Evolutionary conservation across 805 yeast genomes (phyloP).

Genomic region (Kodamaea sagamina): DNA sequence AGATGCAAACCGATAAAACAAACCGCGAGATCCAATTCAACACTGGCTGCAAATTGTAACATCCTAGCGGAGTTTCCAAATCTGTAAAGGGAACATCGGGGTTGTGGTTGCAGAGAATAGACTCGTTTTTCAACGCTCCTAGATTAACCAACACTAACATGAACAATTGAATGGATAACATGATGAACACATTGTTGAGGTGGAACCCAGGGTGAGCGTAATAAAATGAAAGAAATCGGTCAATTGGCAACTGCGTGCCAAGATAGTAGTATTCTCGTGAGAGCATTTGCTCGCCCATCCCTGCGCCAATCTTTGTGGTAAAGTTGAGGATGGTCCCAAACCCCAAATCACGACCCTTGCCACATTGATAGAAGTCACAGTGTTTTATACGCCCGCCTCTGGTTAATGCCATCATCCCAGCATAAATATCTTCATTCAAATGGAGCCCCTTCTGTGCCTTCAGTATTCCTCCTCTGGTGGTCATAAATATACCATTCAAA

Average conservation of each 20-base stretch:
- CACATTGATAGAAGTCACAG: conserved; percentile 94
- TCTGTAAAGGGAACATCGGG: conserved; percentile 72
- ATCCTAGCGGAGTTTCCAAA: conserved; percentile 73
- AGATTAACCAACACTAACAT: conserved; percentile 77
- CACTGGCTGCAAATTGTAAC: conserved; percentile 85
- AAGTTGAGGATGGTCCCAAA: conserved; percentile 90
- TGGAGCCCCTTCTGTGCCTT: conserved; percentile 94
- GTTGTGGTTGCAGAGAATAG: conserved; percentile 67
- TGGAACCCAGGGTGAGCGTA: conserved; percentile 98
- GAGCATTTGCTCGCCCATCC: conserved; percentile 96
- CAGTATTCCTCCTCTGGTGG: conserved; percentile 93
- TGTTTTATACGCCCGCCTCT: conserved; percentile 95
- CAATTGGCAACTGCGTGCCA: conserved; percentile 87
- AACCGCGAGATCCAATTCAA: conserved; percentile 87
- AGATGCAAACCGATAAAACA: conserved; percentile 86
- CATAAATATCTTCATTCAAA: conserved; percentile 91
- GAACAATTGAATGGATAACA: conserved; percentile 83
- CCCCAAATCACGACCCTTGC: conserved; percentile 94
- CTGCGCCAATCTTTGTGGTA: conserved; percentile 95
- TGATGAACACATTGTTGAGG: conserved; percentile 83
- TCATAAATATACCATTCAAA: conserved; percentile 86
- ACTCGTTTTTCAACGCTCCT: conserved; percentile 75
- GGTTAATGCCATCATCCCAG: conserved; percentile 87
- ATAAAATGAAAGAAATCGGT: conserved; percentile 86
- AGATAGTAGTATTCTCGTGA: conserved; percentile 89